These are phyloP conservation scores for Mariannaea elegans DNA, from an alignment of 2,329 filamentous ascomycete species.

Conservation along the genomic window DNA sequence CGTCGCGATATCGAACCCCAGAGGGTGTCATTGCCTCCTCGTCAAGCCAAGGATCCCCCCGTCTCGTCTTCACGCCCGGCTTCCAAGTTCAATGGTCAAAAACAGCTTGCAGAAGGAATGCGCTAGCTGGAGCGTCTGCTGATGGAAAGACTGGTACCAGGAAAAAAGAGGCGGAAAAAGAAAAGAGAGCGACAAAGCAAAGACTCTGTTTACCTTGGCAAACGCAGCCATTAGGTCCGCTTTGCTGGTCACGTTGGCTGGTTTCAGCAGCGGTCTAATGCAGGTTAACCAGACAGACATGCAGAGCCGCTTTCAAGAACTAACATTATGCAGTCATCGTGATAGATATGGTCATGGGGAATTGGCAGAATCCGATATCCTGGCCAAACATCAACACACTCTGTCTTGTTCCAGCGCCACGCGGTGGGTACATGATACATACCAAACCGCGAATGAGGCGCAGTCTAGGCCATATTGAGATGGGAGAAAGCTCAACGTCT, in stretches of 20 bases:
- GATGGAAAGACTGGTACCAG: not conserved
- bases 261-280: not conserved
- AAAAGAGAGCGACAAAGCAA: not conserved
- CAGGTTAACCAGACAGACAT: not conserved
- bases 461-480: not conserved
- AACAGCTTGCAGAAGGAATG: conserved; percentile 9
- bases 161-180: not conserved
- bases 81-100: conserved; percentile 7
- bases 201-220: not conserved
- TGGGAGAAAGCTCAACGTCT: not conserved
- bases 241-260: not conserved
- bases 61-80: not conserved
- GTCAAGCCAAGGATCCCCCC: conserved; percentile 18
- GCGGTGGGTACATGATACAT: not conserved
- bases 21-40: conserved; percentile 23
- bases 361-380: conserved; percentile 15
- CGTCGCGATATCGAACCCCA: not conserved
- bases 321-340: not conserved
- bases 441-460: not conserved
- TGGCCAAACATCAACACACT: conserved; percentile 2
- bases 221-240: conserved; percentile 7
- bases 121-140: conserved; percentile 7
- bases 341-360: conserved; percentile 1
- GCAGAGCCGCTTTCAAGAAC: not conserved
- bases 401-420: not conserved